These are phyloP conservation scores for Wallemia hederae DNA, from an alignment of 1,284 basidiomycete species.

Conservation along the genomic window DNA sequence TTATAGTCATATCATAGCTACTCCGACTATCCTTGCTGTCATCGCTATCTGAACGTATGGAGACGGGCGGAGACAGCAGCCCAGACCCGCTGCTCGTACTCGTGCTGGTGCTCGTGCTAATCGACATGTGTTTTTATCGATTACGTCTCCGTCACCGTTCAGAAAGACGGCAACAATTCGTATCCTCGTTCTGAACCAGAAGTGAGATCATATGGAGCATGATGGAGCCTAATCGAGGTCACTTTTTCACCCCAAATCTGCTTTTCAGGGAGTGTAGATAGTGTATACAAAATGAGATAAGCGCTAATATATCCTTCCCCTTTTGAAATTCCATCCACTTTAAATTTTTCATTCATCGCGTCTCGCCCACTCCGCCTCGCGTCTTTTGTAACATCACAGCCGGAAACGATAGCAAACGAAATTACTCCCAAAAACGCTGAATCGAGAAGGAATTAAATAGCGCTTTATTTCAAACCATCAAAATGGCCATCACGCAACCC, in stretches of 20 bases:
- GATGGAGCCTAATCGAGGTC: neutral
- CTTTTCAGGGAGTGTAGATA: no score
- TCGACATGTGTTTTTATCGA: neutral
- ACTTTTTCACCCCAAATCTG: no score
- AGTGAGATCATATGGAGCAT: neutral
- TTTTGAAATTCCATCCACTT: neutral
- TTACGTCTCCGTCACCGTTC: neutral
- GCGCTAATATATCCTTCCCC: neutral
- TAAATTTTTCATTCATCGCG: neutral
- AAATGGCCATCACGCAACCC: no score
- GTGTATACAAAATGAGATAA: no score
- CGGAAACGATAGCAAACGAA: no score
- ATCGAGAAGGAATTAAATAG: neutral
- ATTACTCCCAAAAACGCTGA: no score
- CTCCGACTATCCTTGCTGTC: neutral
- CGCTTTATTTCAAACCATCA: neutral
- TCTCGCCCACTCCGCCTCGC: neutral
- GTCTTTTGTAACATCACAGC: neutral
- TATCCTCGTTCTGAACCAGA: neutral
- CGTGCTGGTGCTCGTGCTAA: neutral
- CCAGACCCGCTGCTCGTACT: no score
- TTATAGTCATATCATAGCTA: neutral
- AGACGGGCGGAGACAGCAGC: no score
- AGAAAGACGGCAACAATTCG: neutral
- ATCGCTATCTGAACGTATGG: neutral